Conservation (phyloP, 83 land plant species). For the Picea abies region DNA sequence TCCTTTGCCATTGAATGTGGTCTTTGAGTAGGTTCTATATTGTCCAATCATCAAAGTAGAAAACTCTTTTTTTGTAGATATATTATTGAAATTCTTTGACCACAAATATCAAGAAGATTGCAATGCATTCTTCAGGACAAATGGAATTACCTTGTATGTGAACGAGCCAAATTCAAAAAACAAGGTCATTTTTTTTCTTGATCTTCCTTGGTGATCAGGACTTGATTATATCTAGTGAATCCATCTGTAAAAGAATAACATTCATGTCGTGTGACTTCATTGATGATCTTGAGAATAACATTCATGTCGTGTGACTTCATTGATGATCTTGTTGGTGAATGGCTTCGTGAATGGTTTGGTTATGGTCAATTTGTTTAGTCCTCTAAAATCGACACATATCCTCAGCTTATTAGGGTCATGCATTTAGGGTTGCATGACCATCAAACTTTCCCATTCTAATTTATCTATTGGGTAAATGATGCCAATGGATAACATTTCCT, state of each 20-base stretch:
- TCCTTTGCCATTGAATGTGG: no score
- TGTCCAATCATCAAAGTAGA: no score
- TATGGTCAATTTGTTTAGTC: neutral
- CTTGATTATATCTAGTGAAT: neutral
- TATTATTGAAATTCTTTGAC: neutral
- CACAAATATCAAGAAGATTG: neutral
- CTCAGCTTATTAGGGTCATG: neutral
- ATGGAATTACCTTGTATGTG: neutral
- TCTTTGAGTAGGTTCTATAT: no score
- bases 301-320: neutral
- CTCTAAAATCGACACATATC: neutral
- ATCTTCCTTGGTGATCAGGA: neutral
- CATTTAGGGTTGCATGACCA: neutral
- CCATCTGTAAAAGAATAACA: neutral
- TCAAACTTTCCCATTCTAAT: neutral
- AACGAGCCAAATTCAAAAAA: neutral
- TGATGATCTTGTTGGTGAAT: neutral
- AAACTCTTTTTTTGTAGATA: neutral
- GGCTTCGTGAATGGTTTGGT: neutral
- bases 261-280: neutral
- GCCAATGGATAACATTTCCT: neutral
- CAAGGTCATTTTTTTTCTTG: neutral
- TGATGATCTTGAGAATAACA: neutral
- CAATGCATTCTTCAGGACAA: neutral
- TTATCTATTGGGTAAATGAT: neutral